A percentile compares a stretch with the other conserved stretches of the same genome.
phyloP scores from a whole-genome alignment of 2,329 filamentous ascomycete genomes.

The Trichoderma simmonsii region DNA sequence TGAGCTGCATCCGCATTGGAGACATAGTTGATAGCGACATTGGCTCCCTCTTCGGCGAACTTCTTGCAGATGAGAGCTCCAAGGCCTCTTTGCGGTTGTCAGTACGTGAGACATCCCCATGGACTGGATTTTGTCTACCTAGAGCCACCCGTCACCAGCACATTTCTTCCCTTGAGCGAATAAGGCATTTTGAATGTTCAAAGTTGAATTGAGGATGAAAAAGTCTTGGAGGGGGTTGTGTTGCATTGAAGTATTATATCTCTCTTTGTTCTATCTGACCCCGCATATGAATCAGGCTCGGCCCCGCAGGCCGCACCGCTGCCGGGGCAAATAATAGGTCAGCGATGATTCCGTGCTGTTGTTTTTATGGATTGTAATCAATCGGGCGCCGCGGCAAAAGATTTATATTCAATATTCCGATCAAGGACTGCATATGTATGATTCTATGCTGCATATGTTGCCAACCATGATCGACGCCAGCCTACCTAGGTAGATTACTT shows the following conservation, averaged over 20 bases:
- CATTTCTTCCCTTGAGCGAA: constrained; percentile 11
- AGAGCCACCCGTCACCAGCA: constrained; percentile 7
- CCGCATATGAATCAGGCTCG: neutral
- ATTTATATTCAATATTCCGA: neutral
- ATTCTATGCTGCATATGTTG: neutral
- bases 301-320: neutral
- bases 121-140: neutral
- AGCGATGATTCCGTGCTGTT: neutral
- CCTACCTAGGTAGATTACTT: neutral
- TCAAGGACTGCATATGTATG: neutral
- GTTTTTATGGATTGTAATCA: neutral
- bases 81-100: neutral
- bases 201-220: neutral
- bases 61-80: constrained; percentile 10
- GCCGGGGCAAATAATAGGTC: neutral
- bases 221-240: neutral
- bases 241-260: neutral
- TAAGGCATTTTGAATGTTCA: constrained; percentile 4
- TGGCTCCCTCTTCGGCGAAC: constrained; percentile 11
- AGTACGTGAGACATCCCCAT: neutral
- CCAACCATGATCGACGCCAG: neutral
- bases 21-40: constrained; percentile 10
- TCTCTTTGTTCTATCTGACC: neutral
- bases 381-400: neutral
- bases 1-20: constrained; percentile 1